Evolutionary conservation across 148 eudicot genomes (phyloP).

Genomic region (Rhododendron henanense): DNA sequence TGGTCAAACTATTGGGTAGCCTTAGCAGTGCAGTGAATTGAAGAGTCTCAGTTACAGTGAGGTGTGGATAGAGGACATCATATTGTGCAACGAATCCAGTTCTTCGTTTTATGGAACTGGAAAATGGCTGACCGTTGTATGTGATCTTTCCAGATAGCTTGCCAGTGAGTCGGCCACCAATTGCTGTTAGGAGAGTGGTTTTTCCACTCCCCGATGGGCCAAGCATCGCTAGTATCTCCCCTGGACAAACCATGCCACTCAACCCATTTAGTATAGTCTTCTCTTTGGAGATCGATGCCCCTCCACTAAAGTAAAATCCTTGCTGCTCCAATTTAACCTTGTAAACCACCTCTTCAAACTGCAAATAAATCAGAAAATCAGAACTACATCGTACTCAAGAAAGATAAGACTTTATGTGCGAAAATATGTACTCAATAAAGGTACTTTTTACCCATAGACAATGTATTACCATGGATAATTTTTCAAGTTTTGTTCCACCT

Average conservation of each 20-base stretch:
- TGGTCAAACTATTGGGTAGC: conserved; percentile 58
- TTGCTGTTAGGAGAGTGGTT: conserved; percentile 89
- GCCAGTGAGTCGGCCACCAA: conserved; percentile 78
- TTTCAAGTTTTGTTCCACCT: not conserved
- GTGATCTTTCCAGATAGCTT: conserved; percentile 72
- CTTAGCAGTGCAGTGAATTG: conserved; percentile 84
- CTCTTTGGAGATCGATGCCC: conserved; percentile 41
- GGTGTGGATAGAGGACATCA: conserved; percentile 87
- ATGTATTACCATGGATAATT: not conserved
- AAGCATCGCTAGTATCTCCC: conserved; percentile 92
- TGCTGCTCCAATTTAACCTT: conserved; percentile 52
- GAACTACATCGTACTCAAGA: not conserved
- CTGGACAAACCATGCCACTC: conserved; percentile 78
- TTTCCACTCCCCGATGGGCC: conserved; percentile 99
- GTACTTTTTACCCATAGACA: not conserved
- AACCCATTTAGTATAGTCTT: conserved; percentile 78
- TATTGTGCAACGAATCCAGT: conserved; percentile 90
- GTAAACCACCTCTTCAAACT: conserved; percentile 94
- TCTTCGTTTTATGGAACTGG: conserved; percentile 62
- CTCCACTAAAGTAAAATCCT: conserved; percentile 41
- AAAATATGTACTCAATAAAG: not conserved
- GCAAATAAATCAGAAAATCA: conserved; percentile 15
- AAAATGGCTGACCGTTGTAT: conserved; percentile 69
- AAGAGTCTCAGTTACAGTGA: conserved; percentile 83
- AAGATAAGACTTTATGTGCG: not conserved